Percentiles rank a stretch among this genome's conserved stretches.
phyloP scores from a whole-genome alignment of 345 rosid genomes.

The Eucalyptus albens region DNA sequence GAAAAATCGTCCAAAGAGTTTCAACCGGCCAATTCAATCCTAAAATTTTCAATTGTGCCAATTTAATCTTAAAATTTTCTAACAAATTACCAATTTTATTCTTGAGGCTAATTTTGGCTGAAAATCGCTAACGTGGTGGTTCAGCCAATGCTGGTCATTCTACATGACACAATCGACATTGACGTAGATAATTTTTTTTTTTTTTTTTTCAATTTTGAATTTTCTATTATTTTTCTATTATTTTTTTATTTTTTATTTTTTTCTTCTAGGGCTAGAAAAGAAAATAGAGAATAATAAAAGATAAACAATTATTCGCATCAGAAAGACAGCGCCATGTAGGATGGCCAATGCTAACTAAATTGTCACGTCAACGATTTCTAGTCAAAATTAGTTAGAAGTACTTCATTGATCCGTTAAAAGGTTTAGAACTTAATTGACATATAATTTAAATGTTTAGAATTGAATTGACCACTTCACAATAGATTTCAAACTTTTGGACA shows the following conservation, averaged over 20 bases:
- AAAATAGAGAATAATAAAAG: too few relatives aligned
- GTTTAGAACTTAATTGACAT: not conserved
- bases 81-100: not conserved
- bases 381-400: not conserved
- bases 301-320: too few relatives aligned
- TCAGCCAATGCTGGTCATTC: accelerated
- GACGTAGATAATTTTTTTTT: too few relatives aligned
- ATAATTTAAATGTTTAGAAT: too few relatives aligned
- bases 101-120: not conserved
- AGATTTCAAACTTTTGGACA: not conserved
- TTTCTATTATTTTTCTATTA: too few relatives aligned
- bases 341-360: not conserved
- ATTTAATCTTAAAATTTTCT: too few relatives aligned
- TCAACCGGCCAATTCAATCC: not conserved
- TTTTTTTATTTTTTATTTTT: too few relatives aligned
- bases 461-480: too few relatives aligned
- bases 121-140: not conserved
- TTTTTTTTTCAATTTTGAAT: too few relatives aligned
- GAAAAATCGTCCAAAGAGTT: not conserved
- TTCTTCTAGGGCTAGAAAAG: not conserved
- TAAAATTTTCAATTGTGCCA: not conserved
- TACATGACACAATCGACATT: not conserved
- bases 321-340: accelerated
- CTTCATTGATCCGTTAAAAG: not conserved
- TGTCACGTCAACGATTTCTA: not conserved